A percentile compares a stretch with the other conserved stretches of the same genome.
Evolutionary conservation across 1,284 basidiomycete species (phyloP).

Genomic region (Cutaneotrichosporon cutaneum): DNA sequence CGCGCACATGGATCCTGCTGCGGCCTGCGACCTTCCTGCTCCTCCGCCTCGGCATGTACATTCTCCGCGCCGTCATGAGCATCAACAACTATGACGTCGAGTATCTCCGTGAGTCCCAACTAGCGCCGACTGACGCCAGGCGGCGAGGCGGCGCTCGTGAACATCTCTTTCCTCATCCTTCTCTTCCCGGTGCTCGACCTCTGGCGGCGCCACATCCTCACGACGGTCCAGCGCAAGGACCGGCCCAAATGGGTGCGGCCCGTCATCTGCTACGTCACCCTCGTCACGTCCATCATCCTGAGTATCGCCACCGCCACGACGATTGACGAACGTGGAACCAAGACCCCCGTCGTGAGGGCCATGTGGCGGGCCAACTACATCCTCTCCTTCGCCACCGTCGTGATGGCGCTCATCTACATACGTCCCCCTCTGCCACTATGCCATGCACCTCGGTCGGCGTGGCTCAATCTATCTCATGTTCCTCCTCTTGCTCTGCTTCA

Average conservation of each 20-base stretch:
- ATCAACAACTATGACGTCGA: conserved; percentile 27
- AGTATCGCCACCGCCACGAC: conserved; percentile 22
- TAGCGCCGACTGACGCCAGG: conserved; percentile 15
- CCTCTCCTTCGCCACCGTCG: conserved; percentile 30
- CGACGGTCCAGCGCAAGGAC: conserved; percentile 6
- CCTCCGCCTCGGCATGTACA: conserved; percentile 28
- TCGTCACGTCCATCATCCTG: conserved; percentile 33
- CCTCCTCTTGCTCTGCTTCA: conserved; percentile 18
- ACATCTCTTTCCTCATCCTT: conserved; percentile 37
- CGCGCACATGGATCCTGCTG: conserved; percentile 30
- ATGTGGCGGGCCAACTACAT: conserved; percentile 28
- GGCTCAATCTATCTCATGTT: conserved; percentile 19
- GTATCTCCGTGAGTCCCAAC: conserved; percentile 23
- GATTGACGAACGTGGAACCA: conserved; percentile 1
- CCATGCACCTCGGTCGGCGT: conserved; percentile 17
- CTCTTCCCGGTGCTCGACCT: conserved; percentile 34
- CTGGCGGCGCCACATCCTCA: conserved; percentile 31
- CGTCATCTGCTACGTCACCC: conserved; percentile 6
- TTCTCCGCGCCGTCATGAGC: conserved; percentile 36
- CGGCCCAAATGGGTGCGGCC: conserved; percentile 14
- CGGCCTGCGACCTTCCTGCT: conserved; percentile 35
- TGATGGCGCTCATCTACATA: conserved; percentile 20
- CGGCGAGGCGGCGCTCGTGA: conserved; percentile 38
- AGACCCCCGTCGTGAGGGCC: conserved; percentile 20
- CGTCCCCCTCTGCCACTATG: conserved; percentile 20